These are phyloP conservation scores for Pholiota adiposa DNA, from an alignment of 1,284 basidiomycete species.

Conservation along the genomic window DNA sequence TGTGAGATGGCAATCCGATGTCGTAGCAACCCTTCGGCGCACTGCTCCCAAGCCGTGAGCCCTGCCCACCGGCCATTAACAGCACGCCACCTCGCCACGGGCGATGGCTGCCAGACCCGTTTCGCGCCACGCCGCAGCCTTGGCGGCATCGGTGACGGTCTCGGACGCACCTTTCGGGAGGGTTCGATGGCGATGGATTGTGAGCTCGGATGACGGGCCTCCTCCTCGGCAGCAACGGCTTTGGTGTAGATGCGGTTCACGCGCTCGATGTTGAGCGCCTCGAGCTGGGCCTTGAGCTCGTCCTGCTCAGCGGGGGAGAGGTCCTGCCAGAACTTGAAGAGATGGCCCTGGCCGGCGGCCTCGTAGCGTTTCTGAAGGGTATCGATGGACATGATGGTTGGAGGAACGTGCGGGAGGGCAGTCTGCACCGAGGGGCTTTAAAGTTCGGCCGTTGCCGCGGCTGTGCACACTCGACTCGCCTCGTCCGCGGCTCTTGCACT, in stretches of 20 bases:
- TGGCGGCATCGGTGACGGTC: slow-evolving; percentile 58
- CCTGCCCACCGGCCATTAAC: slow-evolving; percentile 98
- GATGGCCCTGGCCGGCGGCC: slow-evolving; percentile 85
- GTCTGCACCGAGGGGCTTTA: slow-evolving; percentile 5
- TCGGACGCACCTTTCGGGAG: slow-evolving; percentile 79
- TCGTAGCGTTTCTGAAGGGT: slow-evolving; percentile 66
- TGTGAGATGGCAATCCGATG: slow-evolving; percentile 91
- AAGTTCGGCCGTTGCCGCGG: slow-evolving; percentile 24
- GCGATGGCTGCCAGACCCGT: slow-evolving; percentile 85
- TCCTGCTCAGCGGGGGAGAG: slow-evolving; percentile 72
- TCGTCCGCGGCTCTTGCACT: neutral
- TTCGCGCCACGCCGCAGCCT: slow-evolving; percentile 71
- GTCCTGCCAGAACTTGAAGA: slow-evolving; percentile 86
- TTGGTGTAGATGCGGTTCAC: slow-evolving; percentile 89
- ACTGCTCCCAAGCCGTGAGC: slow-evolving; percentile 90
- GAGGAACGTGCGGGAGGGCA: slow-evolving; percentile 3
- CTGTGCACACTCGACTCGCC: neutral
- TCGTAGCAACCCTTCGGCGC: slow-evolving; percentile 99
- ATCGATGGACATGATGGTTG: slow-evolving; percentile 51
- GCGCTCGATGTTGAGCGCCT: slow-evolving; percentile 84
- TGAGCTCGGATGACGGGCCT: slow-evolving; percentile 45
- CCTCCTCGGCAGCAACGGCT: slow-evolving; percentile 74
- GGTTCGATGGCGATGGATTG: slow-evolving; percentile 68
- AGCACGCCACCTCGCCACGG: slow-evolving; percentile 85
- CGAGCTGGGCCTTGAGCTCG: slow-evolving; percentile 76